Percentiles rank a stretch among this genome's conserved stretches.
phyloP scores from a whole-genome alignment of 1,139 yeast genomes.

The Hemisphaericaspora xylanilytica region DNA sequence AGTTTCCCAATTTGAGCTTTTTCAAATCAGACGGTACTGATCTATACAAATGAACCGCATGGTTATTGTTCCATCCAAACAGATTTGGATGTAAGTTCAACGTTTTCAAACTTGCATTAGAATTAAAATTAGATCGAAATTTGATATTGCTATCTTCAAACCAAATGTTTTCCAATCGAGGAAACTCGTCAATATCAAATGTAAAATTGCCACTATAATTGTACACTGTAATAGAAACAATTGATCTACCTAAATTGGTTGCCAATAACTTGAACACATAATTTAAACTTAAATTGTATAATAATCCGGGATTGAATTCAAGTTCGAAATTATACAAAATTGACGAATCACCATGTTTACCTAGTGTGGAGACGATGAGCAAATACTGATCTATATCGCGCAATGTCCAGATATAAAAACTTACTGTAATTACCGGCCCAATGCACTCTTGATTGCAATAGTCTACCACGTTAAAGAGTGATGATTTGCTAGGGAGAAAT shows the following conservation, averaged over 20 bases:
- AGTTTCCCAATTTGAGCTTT: slow-evolving; percentile 18
- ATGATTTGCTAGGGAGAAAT: slow-evolving; percentile 6
- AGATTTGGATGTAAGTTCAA: slow-evolving; percentile 16
- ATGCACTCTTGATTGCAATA: slow-evolving; percentile 7
- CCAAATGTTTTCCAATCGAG: slow-evolving; percentile 17
- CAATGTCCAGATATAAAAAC: slow-evolving; percentile 23
- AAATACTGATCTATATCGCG: slow-evolving; percentile 18
- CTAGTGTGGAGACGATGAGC: background rate
- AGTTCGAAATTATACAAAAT: slow-evolving; percentile 20
- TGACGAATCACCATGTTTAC: background rate
- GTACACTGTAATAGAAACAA: slow-evolving; percentile 10
- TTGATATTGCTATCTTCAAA: slow-evolving; percentile 19
- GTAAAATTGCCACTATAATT: slow-evolving; percentile 16
- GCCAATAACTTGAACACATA: slow-evolving; percentile 9
- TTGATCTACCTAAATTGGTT: slow-evolving; percentile 3
- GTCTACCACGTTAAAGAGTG: slow-evolving; percentile 6
- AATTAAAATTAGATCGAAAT: slow-evolving; percentile 9
- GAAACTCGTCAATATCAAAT: slow-evolving; percentile 15
- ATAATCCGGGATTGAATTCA: slow-evolving; percentile 22
- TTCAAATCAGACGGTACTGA: slow-evolving; percentile 17
- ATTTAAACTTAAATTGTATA: slow-evolving; percentile 15
- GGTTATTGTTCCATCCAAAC: slow-evolving; percentile 17
- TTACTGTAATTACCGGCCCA: slow-evolving; percentile 16
- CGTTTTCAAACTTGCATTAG: slow-evolving; percentile 6
- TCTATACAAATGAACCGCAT: slow-evolving; percentile 10